Percentiles rank a stretch among this genome's conserved stretches.
Evolutionary conservation across 192 early-diverging fungal genomes (phyloP).

Genomic region (Oehlia diaphana): DNA sequence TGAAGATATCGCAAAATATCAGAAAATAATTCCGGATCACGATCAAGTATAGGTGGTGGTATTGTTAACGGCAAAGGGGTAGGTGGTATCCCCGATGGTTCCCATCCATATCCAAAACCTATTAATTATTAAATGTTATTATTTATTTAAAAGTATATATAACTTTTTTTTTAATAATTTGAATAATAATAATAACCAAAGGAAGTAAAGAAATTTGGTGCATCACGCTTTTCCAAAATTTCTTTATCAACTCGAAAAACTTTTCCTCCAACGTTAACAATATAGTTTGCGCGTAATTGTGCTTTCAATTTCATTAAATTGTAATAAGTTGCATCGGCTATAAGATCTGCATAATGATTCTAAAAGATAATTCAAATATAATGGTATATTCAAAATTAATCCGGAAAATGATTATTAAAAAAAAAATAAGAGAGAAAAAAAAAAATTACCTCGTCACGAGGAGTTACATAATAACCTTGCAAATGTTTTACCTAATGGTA

Average conservation of each 20-base stretch:
- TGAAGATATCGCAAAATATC: constrained; percentile 56
- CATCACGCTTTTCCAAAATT: constrained; percentile 45
- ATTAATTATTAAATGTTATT: background rate
- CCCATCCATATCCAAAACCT: constrained; percentile 23
- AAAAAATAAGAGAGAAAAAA: constrained; percentile 13
- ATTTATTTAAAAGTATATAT: background rate
- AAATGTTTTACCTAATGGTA: constrained; percentile 42
- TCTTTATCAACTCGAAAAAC: constrained; percentile 50
- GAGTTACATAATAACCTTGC: constrained; percentile 52
- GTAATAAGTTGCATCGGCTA: constrained; percentile 40
- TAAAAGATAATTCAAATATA: background rate
- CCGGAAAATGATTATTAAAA: background rate
- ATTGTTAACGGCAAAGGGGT: background rate
- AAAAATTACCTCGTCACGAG: constrained; percentile 42
- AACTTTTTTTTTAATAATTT: constrained; percentile 12
- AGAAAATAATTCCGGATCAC: constrained; percentile 54
- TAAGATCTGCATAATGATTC: constrained; percentile 41
- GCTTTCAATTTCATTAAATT: constrained; percentile 33
- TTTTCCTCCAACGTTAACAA: constrained; percentile 56
- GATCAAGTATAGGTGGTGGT: constrained; percentile 41
- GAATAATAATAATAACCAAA: constrained; percentile 34
- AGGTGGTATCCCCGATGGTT: background rate
- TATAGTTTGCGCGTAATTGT: constrained; percentile 33
- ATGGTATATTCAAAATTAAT: too few species aligned
- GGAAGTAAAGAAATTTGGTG: constrained; percentile 41